A percentile compares a stretch with the other conserved stretches of the same genome.
Evolutionary conservation across 495 filamentous ascomycete genomes (phyloP).

Genomic region (Glonium stellatum): DNA sequence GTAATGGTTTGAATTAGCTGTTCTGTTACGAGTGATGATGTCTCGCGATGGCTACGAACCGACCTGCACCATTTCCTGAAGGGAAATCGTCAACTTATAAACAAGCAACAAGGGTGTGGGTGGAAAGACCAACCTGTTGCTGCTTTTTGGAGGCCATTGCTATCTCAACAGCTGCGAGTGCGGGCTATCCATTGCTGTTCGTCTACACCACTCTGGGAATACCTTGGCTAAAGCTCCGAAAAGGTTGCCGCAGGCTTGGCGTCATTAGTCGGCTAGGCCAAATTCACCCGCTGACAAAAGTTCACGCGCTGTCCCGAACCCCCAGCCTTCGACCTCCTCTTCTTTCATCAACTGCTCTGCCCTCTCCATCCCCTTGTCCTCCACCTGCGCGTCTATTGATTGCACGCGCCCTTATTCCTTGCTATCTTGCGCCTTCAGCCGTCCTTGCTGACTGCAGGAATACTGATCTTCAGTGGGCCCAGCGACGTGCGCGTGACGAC

Average conservation of each 20-base stretch:
- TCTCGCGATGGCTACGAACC: conserved; percentile 57
- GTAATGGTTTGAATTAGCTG: conserved; percentile 13
- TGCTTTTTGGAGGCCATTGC: conserved; percentile 32
- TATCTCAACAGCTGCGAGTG: no score
- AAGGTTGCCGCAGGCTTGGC: no score
- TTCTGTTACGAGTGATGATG: conserved; percentile 20
- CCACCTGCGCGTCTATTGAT: no score
- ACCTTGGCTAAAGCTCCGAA: no score
- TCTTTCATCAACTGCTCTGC: neutral
- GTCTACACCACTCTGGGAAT: no score
- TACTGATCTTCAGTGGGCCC: no score
- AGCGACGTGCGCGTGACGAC: neutral
- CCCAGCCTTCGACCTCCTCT: neutral
- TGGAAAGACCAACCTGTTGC: conserved; percentile 18
- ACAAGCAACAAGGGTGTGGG: neutral
- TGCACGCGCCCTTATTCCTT: no score
- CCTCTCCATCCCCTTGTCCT: neutral
- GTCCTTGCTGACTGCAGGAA: no score
- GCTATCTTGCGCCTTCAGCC: no score
- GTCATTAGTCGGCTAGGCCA: no score
- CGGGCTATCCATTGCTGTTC: no score
- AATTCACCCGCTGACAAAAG: no score
- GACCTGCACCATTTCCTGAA: conserved; percentile 98
- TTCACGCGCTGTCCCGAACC: neutral
- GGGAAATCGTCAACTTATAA: neutral